Evolutionary conservation across 2,329 filamentous ascomycete genomes (phyloP).

Genomic region (Cytospora leucostoma): DNA sequence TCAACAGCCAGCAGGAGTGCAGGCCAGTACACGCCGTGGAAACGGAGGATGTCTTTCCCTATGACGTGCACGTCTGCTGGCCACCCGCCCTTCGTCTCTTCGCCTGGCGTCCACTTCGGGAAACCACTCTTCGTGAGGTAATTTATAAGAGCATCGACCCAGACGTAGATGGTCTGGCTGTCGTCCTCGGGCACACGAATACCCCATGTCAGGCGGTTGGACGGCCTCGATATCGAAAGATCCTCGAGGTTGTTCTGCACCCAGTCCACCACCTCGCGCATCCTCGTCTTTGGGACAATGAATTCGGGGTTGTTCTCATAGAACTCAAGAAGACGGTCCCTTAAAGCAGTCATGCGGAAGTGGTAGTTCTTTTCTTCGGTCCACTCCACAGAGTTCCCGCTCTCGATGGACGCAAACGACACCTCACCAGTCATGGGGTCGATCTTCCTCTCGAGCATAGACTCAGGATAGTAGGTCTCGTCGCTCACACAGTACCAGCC

Average conservation of each 20-base stretch:
- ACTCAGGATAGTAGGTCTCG: slow-evolving; percentile 90
- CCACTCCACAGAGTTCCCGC: slow-evolving; percentile 93
- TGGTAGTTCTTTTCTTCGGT: slow-evolving; percentile 92
- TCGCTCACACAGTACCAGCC: slow-evolving; percentile 98
- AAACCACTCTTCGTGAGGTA: slow-evolving; percentile 89
- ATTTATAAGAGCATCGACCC: slow-evolving; percentile 94
- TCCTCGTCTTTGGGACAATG: slow-evolving; percentile 70
- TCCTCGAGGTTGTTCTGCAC: slow-evolving; percentile 80
- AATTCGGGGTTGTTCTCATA: slow-evolving; percentile 78
- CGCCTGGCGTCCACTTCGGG: slow-evolving; percentile 68
- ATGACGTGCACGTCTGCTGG: slow-evolving; percentile 90
- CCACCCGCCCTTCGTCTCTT: slow-evolving; percentile 69
- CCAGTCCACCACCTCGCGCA: slow-evolving; percentile 76
- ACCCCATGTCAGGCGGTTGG: slow-evolving; percentile 79
- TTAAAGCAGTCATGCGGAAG: slow-evolving; percentile 83
- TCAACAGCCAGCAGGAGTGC: slow-evolving; percentile 89
- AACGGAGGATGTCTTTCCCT: slow-evolving; percentile 94
- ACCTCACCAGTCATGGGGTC: slow-evolving; percentile 81
- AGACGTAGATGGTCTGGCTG: slow-evolving; percentile 93
- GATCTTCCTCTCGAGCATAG: slow-evolving; percentile 70
- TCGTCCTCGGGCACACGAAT: slow-evolving; percentile 83
- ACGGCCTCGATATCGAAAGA: slow-evolving; percentile 83
- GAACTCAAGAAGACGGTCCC: slow-evolving; percentile 74
- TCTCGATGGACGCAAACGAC: slow-evolving; percentile 81
- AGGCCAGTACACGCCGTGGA: slow-evolving; percentile 98